Base-by-base conservation (phyloP, 768 basidiomycete genomes). In the Mrakia gelida region DNA sequence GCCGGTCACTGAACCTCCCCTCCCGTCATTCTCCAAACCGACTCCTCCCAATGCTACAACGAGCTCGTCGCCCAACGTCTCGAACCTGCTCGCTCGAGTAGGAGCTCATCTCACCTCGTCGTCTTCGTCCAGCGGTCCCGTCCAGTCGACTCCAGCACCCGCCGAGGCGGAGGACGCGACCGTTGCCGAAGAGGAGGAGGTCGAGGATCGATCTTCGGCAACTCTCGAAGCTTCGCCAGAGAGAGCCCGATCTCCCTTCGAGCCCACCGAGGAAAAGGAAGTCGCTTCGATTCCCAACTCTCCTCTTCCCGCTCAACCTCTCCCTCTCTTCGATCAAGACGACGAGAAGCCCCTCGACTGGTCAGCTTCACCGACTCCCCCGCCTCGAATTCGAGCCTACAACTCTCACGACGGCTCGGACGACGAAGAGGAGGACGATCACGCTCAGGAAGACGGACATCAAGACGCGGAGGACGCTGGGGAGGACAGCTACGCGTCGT, bases 401-500 rank as follows among this genome's bases (percentile, higher is more conserved):
- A 43, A 71, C 41, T 70, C 72, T 0, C 62, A 62, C 13, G 71
- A 75, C 7, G 45, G 61, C 3, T 73, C 73, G 7, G 77, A 73
- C 28, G n/a, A 56, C 80, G 86, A 88, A 2, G 88, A 88, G 62
- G 90, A 88, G 0, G 92, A 95, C 84, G 92, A 91, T 80, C 89
- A 82, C 13, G 82, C 79, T 15, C 83, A 85, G 75, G 81, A 86
- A 79, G 81, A 81, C 34, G 83, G 80, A 3, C 86, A 87, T 80
- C 90, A 82, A 4, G 82, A 78, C n/a, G 84, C 85, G 75, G 82
- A 86, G 80, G 81, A 81, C 41, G 83, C 80, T 3, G 86, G 86
- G 75, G 82, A 84, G 67, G 84, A 91, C 63, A 94, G 95, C 82
- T 98, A 95, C 85, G 95, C 91, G n/a, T 88, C 89, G 15, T 96